Evolutionary conservation across 257 asterid species (phyloP).

Genomic region (Handroanthus guayacan): DNA sequence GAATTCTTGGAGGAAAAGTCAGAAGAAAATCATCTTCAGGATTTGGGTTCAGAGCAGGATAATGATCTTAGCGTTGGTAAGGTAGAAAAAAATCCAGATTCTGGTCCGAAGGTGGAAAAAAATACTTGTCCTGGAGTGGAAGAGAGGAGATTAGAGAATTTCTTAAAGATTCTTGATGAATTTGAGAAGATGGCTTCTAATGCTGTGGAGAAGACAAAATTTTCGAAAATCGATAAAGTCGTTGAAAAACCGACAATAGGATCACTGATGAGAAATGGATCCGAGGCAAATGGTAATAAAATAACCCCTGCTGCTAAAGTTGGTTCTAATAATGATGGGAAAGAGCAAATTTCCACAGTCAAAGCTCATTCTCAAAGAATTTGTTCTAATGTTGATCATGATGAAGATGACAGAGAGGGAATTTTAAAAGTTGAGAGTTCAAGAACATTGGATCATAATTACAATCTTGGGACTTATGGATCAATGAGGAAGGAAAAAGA

Average conservation of each 20-base stretch:
- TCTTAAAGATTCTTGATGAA: slow-evolving; percentile 49
- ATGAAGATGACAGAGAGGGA: not conserved
- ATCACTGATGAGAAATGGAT: slow-evolving; percentile 44
- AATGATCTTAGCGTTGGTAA: not conserved
- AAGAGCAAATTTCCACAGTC: slow-evolving; percentile 25
- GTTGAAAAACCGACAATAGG: slow-evolving; percentile 31
- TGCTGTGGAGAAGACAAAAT: slow-evolving; percentile 41
- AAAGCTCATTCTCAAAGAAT: slow-evolving; percentile 43
- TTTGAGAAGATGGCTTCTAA: slow-evolving; percentile 46
- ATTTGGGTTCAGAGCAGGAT: slow-evolving; percentile 2
- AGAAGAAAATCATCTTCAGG: slow-evolving; percentile 27
- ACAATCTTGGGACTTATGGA: slow-evolving; percentile 53
- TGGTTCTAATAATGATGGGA: slow-evolving; percentile 3
- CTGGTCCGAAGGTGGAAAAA: not conserved
- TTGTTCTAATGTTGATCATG: slow-evolving; percentile 26
- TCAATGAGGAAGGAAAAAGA: slow-evolving; percentile 81
- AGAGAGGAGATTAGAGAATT: slow-evolving; percentile 52
- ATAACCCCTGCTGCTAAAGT: not conserved
- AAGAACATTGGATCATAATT: slow-evolving; percentile 20
- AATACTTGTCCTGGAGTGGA: not conserved
- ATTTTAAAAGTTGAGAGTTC: slow-evolving; percentile 31
- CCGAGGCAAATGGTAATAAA: slow-evolving; percentile 41
- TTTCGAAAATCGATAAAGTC: slow-evolving; percentile 33
- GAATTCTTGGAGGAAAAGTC: slow-evolving; percentile 32
- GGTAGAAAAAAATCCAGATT: slow-evolving; percentile 7